phyloP scores from a whole-genome alignment of 768 basidiomycete genomes.

The Termitomyces sp. region DNA sequence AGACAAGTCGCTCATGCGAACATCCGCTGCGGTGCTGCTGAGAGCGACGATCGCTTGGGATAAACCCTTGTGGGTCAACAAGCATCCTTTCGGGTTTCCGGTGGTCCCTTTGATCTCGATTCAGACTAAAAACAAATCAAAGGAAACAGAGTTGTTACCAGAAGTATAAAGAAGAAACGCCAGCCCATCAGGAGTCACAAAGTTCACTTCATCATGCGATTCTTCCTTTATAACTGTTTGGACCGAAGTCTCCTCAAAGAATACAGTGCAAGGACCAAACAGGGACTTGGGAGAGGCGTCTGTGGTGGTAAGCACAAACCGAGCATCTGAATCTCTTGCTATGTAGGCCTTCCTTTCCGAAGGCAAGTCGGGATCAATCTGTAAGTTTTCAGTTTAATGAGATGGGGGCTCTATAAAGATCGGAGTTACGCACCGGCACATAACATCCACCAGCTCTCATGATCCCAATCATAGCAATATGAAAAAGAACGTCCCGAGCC shows the following conservation, averaged over 20 bases:
- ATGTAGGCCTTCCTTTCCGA: slow-evolving; percentile 42
- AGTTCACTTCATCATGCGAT: slow-evolving; percentile 22
- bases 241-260: slow-evolving; percentile 20
- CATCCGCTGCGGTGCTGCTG: slow-evolving; percentile 26
- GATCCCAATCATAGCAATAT: slow-evolving; percentile 38
- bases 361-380: slow-evolving; percentile 52
- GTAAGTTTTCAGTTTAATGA: background rate
- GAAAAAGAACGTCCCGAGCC: slow-evolving; percentile 37
- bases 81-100: slow-evolving; percentile 48
- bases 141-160: slow-evolving; percentile 22
- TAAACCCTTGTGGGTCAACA: slow-evolving; percentile 31
- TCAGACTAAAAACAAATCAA: background rate
- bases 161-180: slow-evolving; percentile 50
- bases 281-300: slow-evolving; percentile 16
- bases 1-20: slow-evolving; percentile 27
- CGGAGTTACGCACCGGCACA: slow-evolving; percentile 37
- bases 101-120: slow-evolving; percentile 36
- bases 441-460: slow-evolving; percentile 49
- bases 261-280: slow-evolving; percentile 21
- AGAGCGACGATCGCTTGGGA: slow-evolving; percentile 29
- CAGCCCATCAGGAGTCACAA: slow-evolving; percentile 25
- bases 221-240: slow-evolving; percentile 25
- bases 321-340: slow-evolving; percentile 35
- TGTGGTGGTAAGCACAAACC: slow-evolving; percentile 34
- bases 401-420: background rate